These are phyloP conservation scores for Hortiboletus campestris DNA, from an alignment of 768 basidiomycete genomes.

Conservation along the genomic window DNA sequence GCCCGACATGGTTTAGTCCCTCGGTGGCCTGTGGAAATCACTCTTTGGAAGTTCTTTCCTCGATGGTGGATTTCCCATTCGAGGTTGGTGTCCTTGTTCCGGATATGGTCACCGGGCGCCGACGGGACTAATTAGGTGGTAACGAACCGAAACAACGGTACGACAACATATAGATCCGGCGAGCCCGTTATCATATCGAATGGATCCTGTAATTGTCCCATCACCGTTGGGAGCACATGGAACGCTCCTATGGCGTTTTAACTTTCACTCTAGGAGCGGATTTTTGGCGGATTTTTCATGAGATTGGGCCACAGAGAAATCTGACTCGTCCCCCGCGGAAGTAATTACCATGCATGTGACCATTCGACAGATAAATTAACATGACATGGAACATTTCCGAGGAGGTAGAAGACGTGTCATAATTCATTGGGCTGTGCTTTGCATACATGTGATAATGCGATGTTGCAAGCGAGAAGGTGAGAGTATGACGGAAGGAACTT, in stretches of 20 bases:
- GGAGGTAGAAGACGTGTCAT: neutral
- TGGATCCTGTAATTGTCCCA: neutral
- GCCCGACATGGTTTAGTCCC: neutral
- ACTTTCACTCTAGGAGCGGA: constrained; percentile 2
- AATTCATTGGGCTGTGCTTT: neutral
- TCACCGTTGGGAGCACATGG: constrained; percentile 5
- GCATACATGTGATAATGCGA: neutral
- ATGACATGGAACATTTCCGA: constrained; percentile 16
- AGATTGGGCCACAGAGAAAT: neutral
- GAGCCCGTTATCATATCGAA: constrained; percentile 11
- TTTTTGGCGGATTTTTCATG: constrained; percentile 10
- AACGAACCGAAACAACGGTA: constrained; percentile 27
- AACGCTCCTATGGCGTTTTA: constrained; percentile 5
- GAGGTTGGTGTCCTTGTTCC: constrained; percentile 17
- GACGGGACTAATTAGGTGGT: neutral
- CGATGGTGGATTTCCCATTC: constrained; percentile 4
- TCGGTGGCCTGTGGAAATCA: neutral
- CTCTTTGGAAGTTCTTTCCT: constrained; percentile 1
- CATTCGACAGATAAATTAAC: neutral
- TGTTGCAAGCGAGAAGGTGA: neutral
- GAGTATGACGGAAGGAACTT: neutral
- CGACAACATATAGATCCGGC: constrained; percentile 17
- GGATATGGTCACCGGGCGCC: constrained; percentile 6
- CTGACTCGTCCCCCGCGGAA: constrained; percentile 11
- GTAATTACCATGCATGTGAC: constrained; percentile 3